Base-by-base conservation (phyloP, 352 stramenopile species). In the Chrysophaeum taylorii region DNA sequence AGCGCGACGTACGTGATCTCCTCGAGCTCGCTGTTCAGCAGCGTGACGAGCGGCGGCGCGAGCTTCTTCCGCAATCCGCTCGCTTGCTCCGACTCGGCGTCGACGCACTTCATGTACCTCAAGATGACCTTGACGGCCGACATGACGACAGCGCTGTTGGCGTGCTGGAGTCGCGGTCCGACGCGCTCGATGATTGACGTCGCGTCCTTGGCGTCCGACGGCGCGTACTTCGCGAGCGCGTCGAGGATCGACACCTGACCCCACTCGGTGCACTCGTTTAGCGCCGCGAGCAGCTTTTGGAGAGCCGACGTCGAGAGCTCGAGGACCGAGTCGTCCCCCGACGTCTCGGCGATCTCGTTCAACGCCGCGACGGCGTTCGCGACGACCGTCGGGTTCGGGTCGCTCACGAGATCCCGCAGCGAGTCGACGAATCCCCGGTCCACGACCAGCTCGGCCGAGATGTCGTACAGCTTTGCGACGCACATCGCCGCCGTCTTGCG, bases 181-280 rank as follows among this genome's bases (percentile, higher is more conserved):
- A 99, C 94, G 73, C 95, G 90, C 74, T 99, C 95, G 76, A 99
- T 97, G 76, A 99, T 98, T 0, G 88, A 90, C 77, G 99, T 94
- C 0, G 94, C 94, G 12, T 99, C 94, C 35, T 92, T 86, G 21
- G 88, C 94, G 79, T 98, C 92, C 2, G 85, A 82, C 15, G 95
- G 94, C 29, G 86, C 89, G 86, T 98, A 98, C 63, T 90, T 94
- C 0, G 92, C 89, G 25, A 98, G 76, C 31, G 90, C 91, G 78
- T 98, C 94, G 7, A 98, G 79, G 73, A 98, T 97, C 75, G 97
- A 98, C 5, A 99, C 94, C 80, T 99, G 93, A 36, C 94, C 94
- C 94, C 94, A 99, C 82, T 99, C 95, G 69, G 96, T 98, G 82
- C 94, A 98, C 79, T 99, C 95, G 73, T 98, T 98, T 23, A 99